Evolutionary conservation across 768 basidiomycete genomes (phyloP), one percentile per base, ranked within the genome.

Genomic region (Tulasnella sp.): DNA sequence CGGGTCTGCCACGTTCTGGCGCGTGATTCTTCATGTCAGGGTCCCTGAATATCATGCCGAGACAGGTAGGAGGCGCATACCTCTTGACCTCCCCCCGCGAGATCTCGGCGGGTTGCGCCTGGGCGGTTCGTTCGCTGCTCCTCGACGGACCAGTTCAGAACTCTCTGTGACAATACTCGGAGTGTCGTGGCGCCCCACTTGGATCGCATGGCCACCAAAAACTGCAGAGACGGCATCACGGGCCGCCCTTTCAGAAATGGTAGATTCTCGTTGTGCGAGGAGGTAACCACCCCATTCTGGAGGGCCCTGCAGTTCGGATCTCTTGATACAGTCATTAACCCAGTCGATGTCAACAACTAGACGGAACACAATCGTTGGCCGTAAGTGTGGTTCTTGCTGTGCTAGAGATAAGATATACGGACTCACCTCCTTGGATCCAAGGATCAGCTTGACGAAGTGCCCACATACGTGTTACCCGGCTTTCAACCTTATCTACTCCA

Each of bases 241-340:
- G 64, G 31, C 31, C 0, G 31, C 34, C 28, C 34, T 69, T 18
- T 37, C 34, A 37, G 64, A 37, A 28, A 69, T 20, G 28, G 28
- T 12, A 6, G 34, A 1, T 69, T 69, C 34, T 28, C 12, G 64
- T 28, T 31, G 64, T 12, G 2, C 18, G 9, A 69, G 64, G 31
- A 69, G 28, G 34, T 69, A 69, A 28, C 64, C 64, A 69, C 64
- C 64, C 64, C 64, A 69, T 18, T 69, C 64, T 6, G 64, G 64
- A 4, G 64, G 64, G 28, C 64, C 64, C 64, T 31, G 64, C 34
- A 69, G 37, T 28, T 28, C 18, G 31, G 31, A 16, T 69, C 14
- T 37, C 64, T 37, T 69, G n/a, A 31, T 31, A 37, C 64, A 69
- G 12, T 69, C 34, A 37, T 37, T 69, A 6, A 69, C 64, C 64